Base-by-base conservation (phyloP, 2,329 filamentous ascomycete species). In the Ophiocordyceps unilateralis region DNA sequence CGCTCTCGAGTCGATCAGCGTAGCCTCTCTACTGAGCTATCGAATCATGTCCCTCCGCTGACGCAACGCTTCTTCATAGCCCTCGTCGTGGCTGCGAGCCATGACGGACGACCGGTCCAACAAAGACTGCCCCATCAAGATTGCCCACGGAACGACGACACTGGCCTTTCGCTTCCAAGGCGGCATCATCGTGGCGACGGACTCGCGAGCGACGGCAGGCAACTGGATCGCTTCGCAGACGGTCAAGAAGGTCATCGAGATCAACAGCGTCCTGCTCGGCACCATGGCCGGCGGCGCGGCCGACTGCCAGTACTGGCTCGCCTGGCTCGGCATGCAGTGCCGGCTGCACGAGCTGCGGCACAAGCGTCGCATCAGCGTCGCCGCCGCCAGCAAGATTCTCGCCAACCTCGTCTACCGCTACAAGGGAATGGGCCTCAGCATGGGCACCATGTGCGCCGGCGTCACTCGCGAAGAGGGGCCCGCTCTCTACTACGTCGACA, bases 141-240 rank as follows among this genome's bases (percentile, higher is more conserved):
- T 98, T 57, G 91, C 91, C 50, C 91, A 98, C 76, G 91, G 91
- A 60, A 98, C 91, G 48, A 98, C 91, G 46, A 98, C 91, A 42
- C 79, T 98, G 48, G 89, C 88, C 49, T 98, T 98, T 75, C 81
- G 89, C 60, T 98, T 96, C 74, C 80, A 96, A 68, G 88, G 88
- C 56, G 91, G 91, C 60, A 96, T 98, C 67, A 93, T 98, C 59
- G 89, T 98, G 42, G 89, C 89, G 43, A 98, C 91, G 46, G 91
- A 98, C 68, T 98, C 91, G 47, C 80, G 91, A 67, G 91, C 91
- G 47, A 94, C 91, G 40, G 89, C 91, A 24, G 91, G 91, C 57
- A 93, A 91, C 76, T 98, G 91, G 91, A 98, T 98, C 66, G 91
- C 91, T 51, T 93, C 85, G 67, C 91, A 98, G 74, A 98, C 91